phyloP scores from a whole-genome alignment of 2,329 filamentous ascomycete genomes.

The Pseudocercospora eumusae region DNA sequence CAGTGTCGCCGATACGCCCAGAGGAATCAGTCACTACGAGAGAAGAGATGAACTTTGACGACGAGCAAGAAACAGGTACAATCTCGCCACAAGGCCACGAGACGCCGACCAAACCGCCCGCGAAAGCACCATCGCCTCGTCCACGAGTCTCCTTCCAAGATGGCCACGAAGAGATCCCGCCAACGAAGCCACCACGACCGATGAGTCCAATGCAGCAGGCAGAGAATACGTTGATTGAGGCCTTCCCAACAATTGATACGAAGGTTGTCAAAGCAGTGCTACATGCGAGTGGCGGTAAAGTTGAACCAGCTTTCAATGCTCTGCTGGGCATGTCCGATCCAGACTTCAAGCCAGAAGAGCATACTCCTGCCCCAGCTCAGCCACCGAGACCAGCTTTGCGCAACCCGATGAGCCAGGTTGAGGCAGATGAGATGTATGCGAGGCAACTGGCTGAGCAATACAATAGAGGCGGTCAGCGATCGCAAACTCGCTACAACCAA shows the following conservation, averaged over 20 bases:
- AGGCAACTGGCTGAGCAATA: conserved; percentile 92
- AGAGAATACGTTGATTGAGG: conserved; percentile 85
- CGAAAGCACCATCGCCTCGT: conserved; percentile 46
- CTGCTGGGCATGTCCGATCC: conserved; percentile 68
- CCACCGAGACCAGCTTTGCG: conserved; percentile 72
- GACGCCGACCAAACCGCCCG: conserved; percentile 41
- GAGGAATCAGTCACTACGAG: conserved; percentile 43
- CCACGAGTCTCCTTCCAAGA: conserved; percentile 52
- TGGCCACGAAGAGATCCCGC: conserved; percentile 56
- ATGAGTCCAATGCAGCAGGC: conserved; percentile 80
- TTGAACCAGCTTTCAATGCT: conserved; percentile 95
- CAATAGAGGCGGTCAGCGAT: conserved; percentile 44
- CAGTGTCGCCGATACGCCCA: conserved; percentile 36
- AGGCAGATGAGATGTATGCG: conserved; percentile 88
- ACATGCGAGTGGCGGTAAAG: conserved; percentile 77
- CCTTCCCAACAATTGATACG: conserved; percentile 81
- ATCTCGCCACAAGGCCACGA: conserved; percentile 47
- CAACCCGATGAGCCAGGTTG: conserved; percentile 73
- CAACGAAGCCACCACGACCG: conserved; percentile 83
- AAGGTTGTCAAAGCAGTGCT: conserved; percentile 85
- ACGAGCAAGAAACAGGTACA: conserved; percentile 63
- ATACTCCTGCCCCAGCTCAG: conserved; percentile 68
- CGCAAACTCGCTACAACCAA: conserved; percentile 37
- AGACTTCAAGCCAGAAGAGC: conserved; percentile 51
- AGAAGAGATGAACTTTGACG: conserved; percentile 54